Percentiles rank a stretch among this genome's conserved stretches.
phyloP scores from a whole-genome alignment of 2,329 filamentous ascomycete species.

The Nemania abortiva region DNA sequence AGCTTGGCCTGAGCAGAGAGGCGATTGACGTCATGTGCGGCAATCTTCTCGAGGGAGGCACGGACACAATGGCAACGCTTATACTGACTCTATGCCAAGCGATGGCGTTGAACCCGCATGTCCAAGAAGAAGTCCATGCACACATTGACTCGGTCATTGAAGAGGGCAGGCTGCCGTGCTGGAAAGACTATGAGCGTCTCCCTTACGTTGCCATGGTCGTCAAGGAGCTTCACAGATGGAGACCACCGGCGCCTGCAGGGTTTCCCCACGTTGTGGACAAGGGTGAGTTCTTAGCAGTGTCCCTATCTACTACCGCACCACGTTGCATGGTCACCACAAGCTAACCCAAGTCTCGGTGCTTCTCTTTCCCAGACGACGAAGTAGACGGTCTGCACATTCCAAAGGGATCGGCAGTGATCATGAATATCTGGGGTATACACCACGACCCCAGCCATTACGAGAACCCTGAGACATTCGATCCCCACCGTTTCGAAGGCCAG shows the following conservation, averaged over 20 bases:
- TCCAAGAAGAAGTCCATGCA: slow-evolving; percentile 55
- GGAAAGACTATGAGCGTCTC: slow-evolving; percentile 46
- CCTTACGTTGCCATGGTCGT: slow-evolving; percentile 57
- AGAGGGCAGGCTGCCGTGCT: slow-evolving; percentile 52
- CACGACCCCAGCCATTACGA: slow-evolving; percentile 37
- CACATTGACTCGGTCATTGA: slow-evolving; percentile 57
- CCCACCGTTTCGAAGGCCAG: slow-evolving; percentile 44
- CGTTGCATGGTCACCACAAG: too few relatives aligned
- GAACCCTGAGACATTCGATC: slow-evolving; percentile 27
- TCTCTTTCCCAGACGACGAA: slow-evolving; percentile 18
- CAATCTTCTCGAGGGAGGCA: background rate
- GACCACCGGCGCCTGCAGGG: slow-evolving; percentile 52
- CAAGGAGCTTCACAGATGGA: slow-evolving; percentile 59
- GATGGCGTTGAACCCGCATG: slow-evolving; percentile 52
- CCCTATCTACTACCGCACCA: too few relatives aligned
- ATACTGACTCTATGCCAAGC: background rate
- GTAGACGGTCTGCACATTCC: slow-evolving; percentile 57
- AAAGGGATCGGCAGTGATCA: slow-evolving; percentile 53
- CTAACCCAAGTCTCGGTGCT: too few relatives aligned
- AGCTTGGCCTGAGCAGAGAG: background rate
- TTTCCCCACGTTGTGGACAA: slow-evolving; percentile 50
- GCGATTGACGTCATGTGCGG: background rate
- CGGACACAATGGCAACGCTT: background rate
- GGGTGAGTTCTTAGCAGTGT: too few relatives aligned
- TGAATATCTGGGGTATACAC: slow-evolving; percentile 54